Base-by-base conservation (phyloP, 1,284 basidiomycete genomes). In the Ceratobasidium sp. region DNA sequence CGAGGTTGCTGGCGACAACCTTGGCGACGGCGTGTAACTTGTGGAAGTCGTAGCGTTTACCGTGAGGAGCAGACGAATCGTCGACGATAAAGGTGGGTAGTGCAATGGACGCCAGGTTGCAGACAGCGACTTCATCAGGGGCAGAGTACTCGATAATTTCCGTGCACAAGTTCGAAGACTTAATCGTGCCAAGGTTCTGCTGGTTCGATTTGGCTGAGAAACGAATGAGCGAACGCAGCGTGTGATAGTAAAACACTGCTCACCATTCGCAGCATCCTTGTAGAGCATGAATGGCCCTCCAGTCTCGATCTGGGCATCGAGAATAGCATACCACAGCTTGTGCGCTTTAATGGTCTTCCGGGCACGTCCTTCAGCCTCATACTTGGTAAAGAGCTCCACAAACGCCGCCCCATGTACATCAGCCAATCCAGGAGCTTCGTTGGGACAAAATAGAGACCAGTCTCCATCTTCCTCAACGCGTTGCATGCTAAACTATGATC, bases 101-200 rank as follows among this genome's bases (percentile, higher is more conserved):
- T 5, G 98, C 96, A 76, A 99, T 88, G 9, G 98, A 99, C 14
- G 98, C 98, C 72, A 99, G 88, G 84, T 99, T 99, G 88, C 98
- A 99, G 54, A 99, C 98, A 59, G 98, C 98, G 47, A 94, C 96
- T 84, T 99, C 98, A 74, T 99, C 98, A 0, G 97, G 96, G 13
- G 97, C 89, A 66, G 95, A 97, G 84, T 98, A 99, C 84, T 99
- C 95, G 81, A 99, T 94, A 81, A 99, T 99, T 83, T 99, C 98
- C 13, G 97, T 98, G 86, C 98, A 99, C 54, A 99, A 85, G 83
- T 99, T 99, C 74, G 97, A 98, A 5, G 95, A 98, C 86, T 98
- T 99, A 91, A 99, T 99, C 21, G 95, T 98, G 61, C 98, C 98
- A 47, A 99, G 88, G 83, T 99, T 98, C 85, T 97, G 92, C 84